These are phyloP conservation scores for Cardiospermum halicacabum DNA, from an alignment of 345 rosid genomes.

Conservation along the genomic window DNA sequence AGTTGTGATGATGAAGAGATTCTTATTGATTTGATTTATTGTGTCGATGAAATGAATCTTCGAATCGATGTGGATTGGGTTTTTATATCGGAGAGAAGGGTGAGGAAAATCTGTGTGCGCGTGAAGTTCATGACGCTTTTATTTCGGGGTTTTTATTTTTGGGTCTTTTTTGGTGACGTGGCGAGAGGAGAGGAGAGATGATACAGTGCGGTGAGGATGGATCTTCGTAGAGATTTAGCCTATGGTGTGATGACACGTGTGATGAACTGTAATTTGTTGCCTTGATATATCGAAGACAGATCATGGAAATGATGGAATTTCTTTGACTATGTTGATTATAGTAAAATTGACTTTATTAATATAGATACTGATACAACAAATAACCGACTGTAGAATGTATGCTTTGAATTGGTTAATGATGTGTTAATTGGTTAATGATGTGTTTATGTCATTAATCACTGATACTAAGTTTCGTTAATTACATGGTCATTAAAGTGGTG, in stretches of 20 bases:
- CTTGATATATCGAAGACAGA: no score
- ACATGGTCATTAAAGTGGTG: not conserved
- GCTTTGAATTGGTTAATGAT: no score
- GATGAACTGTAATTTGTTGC: not conserved
- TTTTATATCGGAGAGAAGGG: not conserved
- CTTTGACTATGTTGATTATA: no score
- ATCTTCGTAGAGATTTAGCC: not conserved
- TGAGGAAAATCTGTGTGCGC: not conserved
- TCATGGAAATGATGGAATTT: no score
- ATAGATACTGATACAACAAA: no score
- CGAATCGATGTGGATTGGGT: not conserved
- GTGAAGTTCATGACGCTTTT: not conserved
- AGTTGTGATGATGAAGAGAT: not conserved
- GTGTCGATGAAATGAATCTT: constrained; percentile 11
- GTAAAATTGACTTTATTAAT: no score
- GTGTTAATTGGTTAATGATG: not conserved
- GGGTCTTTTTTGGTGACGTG: not conserved
- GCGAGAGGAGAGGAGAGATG: not conserved
- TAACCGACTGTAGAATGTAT: no score
- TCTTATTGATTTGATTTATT: no score
- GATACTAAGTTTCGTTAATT: not conserved
- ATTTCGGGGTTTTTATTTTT: not conserved
- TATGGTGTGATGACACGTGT: not conserved
- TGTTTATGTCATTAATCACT: not conserved
- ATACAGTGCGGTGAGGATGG: no score